A percentile compares a stretch with the other conserved stretches of the same genome.
Evolutionary conservation across 1,284 basidiomycete species (phyloP).

Genomic region (Rhizopogon parksii): DNA sequence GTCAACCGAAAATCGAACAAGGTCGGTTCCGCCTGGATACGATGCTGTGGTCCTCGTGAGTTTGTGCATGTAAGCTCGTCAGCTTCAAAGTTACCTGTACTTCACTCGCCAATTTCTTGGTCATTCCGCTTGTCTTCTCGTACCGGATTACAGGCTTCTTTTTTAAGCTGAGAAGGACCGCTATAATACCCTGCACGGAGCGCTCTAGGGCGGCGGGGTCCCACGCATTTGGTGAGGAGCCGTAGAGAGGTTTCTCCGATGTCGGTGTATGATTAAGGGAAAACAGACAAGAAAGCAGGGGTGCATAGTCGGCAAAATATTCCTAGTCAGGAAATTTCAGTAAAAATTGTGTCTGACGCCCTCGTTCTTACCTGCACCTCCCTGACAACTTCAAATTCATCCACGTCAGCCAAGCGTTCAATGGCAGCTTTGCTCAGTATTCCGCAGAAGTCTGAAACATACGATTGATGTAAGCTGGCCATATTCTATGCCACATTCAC

Average conservation of each 20-base stretch:
- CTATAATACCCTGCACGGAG: slow-evolving; percentile 77
- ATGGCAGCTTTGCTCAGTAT: slow-evolving; percentile 86
- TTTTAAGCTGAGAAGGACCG: slow-evolving; percentile 89
- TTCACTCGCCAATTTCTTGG: slow-evolving; percentile 83
- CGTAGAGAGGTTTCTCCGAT: slow-evolving; percentile 58
- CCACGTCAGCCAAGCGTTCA: slow-evolving; percentile 89
- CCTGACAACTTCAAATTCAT: slow-evolving; percentile 93
- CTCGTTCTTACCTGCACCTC: slow-evolving; percentile 79
- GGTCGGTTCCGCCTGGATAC: slow-evolving; percentile 62
- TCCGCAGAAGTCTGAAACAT: slow-evolving; percentile 83
- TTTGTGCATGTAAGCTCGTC: background rate
- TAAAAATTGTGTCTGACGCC: background rate
- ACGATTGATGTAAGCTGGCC: slow-evolving; percentile 14
- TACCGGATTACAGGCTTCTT: slow-evolving; percentile 94
- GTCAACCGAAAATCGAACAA: slow-evolving; percentile 76
- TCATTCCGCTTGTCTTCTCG: slow-evolving; percentile 89
- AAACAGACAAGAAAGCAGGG: slow-evolving; percentile 82
- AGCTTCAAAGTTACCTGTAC: slow-evolving; percentile 54
- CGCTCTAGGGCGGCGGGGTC: slow-evolving; percentile 72
- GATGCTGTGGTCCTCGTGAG: slow-evolving; percentile 42
- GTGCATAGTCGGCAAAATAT: slow-evolving; percentile 92
- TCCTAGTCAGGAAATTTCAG: slow-evolving; percentile 46
- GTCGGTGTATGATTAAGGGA: slow-evolving; percentile 78
- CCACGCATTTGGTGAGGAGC: slow-evolving; percentile 59
- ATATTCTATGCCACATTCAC: slow-evolving; percentile 11